phyloP scores from a whole-genome alignment of 2,329 filamentous ascomycete species.

The Dactylellina parvicollis region DNA sequence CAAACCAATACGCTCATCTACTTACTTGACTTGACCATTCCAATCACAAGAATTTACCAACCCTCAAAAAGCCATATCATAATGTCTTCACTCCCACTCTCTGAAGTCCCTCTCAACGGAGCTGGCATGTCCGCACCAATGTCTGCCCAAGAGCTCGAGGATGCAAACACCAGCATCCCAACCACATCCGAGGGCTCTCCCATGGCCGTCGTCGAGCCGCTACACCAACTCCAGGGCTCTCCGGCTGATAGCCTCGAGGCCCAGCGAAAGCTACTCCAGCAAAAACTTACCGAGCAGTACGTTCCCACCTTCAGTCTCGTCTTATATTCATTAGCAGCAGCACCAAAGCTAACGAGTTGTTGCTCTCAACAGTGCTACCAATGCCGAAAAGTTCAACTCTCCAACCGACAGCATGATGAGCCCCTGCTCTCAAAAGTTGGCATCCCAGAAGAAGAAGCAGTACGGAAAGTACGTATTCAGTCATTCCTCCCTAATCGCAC shows the following conservation, averaged over 20 bases:
- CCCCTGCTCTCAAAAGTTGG: slow-evolving; percentile 84
- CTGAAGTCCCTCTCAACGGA: slow-evolving; percentile 38
- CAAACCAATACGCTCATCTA: not conserved
- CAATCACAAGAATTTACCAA: no score
- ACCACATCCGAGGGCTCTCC: slow-evolving; percentile 40
- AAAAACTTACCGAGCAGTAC: slow-evolving; percentile 76
- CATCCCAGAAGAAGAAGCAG: slow-evolving; percentile 81
- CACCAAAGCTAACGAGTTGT: slow-evolving; percentile 44
- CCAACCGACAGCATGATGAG: slow-evolving; percentile 91
- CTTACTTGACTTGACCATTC: not conserved
- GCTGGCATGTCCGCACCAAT: slow-evolving; percentile 25
- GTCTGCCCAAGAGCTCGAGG: slow-evolving; percentile 32
- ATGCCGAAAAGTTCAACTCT: slow-evolving; percentile 73
- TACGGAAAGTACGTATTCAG: slow-evolving; percentile 74
- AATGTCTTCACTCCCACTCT: slow-evolving; percentile 43
- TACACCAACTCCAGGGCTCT: slow-evolving; percentile 46
- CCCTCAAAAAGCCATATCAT: slow-evolving; percentile 1
- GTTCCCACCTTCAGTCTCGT: slow-evolving; percentile 57
- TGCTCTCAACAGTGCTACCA: slow-evolving; percentile 60
- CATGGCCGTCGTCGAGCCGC: slow-evolving; percentile 27
- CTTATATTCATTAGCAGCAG: not conserved
- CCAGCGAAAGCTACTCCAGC: slow-evolving; percentile 78
- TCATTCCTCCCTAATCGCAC: not conserved
- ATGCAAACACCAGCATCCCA: slow-evolving; percentile 26
- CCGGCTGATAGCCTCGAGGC: slow-evolving; percentile 69